Evolutionary conservation across 2,329 filamentous ascomycete genomes (phyloP).

Genomic region (Moelleriella libera): DNA sequence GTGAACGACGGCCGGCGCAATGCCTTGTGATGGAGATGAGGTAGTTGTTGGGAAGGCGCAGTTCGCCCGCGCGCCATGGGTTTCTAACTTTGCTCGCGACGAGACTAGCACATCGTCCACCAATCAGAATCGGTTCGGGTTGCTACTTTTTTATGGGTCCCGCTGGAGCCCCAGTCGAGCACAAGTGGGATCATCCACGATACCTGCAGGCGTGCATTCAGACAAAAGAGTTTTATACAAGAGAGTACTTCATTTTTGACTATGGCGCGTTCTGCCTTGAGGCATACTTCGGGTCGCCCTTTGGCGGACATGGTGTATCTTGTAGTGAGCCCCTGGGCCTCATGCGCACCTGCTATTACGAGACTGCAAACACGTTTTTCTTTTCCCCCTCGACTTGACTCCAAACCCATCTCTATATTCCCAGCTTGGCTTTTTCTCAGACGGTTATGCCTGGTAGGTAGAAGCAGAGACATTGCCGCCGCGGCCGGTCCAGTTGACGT

Average conservation of each 20-base stretch:
- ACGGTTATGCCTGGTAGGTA: constrained; percentile 81
- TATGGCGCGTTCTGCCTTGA: no score
- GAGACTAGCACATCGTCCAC: not conserved
- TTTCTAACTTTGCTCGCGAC: not conserved
- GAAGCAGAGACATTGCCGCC: constrained; percentile 95
- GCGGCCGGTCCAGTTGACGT: constrained; percentile 99
- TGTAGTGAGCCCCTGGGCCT: not conserved
- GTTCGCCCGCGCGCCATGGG: not conserved
- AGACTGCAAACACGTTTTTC: not conserved
- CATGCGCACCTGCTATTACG: not conserved
- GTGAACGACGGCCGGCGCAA: constrained; percentile 2
- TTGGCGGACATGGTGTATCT: not conserved
- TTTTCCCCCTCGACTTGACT: not conserved
- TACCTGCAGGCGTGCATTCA: no score
- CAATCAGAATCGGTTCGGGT: not conserved
- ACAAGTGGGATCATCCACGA: no score
- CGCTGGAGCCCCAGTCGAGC: not conserved
- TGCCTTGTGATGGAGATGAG: constrained; percentile 3
- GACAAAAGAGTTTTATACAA: no score
- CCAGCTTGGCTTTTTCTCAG: not conserved
- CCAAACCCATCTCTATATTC: not conserved
- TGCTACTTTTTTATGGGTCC: not conserved
- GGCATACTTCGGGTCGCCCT: no score
- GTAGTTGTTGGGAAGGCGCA: no score
- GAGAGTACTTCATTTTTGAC: no score